phyloP scores from a whole-genome alignment of 108 stramenopile genomes.

The Schizochytrium sp. region DNA sequence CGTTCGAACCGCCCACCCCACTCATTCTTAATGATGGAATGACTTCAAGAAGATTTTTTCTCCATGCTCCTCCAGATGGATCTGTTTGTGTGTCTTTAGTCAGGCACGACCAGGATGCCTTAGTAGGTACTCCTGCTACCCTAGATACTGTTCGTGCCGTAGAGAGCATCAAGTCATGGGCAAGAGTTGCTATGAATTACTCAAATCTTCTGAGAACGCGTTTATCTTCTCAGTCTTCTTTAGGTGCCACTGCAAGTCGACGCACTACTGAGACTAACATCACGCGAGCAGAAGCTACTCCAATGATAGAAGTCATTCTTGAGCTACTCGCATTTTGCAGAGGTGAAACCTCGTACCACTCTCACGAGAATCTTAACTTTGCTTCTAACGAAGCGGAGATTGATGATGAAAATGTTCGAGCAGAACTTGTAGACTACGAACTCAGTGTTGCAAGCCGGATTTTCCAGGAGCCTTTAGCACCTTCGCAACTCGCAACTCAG shows the following conservation, averaged over 20 bases:
- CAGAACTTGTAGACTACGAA: conserved; percentile 30
- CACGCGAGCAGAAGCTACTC: conserved; percentile 6
- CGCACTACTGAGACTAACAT: not conserved
- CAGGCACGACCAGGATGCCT: conserved; percentile 34
- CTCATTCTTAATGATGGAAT: not conserved
- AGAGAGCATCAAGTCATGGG: conserved; percentile 57
- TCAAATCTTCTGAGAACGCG: not conserved
- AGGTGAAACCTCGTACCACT: not conserved
- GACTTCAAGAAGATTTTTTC: not conserved
- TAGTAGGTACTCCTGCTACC: not conserved
- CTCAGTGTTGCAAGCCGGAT: conserved; percentile 41
- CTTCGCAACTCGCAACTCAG: conserved; percentile 32
- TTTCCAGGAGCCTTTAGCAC: conserved; percentile 10
- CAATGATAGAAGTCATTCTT: conserved; percentile 1
- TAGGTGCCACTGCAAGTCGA: not conserved
- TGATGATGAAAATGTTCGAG: not conserved
- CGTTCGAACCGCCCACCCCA: conserved; percentile 34
- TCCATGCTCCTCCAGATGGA: conserved; percentile 13
- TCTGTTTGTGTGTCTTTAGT: conserved; percentile 7
- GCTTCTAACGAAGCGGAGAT: not conserved
- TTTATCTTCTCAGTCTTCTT: not conserved
- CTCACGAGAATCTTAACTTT: not conserved
- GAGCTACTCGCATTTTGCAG: not conserved
- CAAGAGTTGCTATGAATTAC: not conserved
- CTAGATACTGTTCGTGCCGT: not conserved